Conservation (phyloP, 768 basidiomycete species). For the Rhizopogon rudus region DNA sequence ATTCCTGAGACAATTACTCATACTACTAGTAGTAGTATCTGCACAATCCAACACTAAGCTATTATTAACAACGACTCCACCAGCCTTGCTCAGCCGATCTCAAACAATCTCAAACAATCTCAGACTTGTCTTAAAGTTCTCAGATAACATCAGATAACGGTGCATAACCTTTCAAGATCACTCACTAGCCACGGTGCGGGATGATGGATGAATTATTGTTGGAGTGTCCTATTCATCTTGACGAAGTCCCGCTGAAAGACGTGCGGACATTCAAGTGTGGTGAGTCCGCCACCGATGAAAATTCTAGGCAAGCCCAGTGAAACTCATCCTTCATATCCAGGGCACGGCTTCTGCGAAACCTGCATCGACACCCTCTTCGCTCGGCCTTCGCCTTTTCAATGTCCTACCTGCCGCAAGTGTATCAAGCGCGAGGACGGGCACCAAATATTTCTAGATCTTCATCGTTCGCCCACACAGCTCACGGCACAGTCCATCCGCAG, state of each 20-base stretch:
- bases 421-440: conserved; percentile 21
- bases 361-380: conserved; percentile 20
- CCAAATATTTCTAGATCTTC: conserved; percentile 19
- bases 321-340: conserved; percentile 15
- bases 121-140: too few relatives aligned
- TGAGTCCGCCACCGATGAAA: conserved; percentile 6
- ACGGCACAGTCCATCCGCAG: neutral
- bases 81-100: too few relatives aligned
- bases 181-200: neutral
- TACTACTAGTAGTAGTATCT: too few relatives aligned
- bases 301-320: conserved; percentile 2
- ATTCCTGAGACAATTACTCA: too few relatives aligned
- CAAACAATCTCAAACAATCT: too few relatives aligned
- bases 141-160: too few relatives aligned
- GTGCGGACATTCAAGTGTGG: conserved; percentile 27
- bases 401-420: conserved; percentile 25
- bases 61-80: too few relatives aligned
- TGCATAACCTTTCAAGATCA: neutral
- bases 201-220: conserved; percentile 17
- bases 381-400: conserved; percentile 6
- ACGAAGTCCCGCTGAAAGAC: conserved; percentile 20
- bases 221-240: conserved; percentile 29
- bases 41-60: too few relatives aligned
- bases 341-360: conserved; percentile 27
- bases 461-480: conserved; percentile 7